Conservation (phyloP, 2,329 filamentous ascomycete species). For the Metarhizium anisopliae region DNA sequence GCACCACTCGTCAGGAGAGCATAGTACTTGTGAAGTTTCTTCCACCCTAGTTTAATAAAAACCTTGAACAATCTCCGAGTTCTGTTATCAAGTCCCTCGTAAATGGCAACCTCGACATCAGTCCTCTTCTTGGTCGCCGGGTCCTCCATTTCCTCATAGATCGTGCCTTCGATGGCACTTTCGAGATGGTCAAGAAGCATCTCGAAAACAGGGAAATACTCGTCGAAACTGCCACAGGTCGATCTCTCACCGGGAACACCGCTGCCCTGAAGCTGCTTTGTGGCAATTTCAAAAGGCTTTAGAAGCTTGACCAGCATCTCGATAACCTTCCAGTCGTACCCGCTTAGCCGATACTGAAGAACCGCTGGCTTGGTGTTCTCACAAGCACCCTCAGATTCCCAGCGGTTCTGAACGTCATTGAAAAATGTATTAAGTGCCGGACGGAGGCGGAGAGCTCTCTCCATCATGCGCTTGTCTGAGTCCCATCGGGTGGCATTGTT, state of each 20-base stretch:
- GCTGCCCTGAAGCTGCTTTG: constrained; percentile 3
- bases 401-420: not conserved
- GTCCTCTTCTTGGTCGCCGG: too few relatives aligned
- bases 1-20: too few relatives aligned
- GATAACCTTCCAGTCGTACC: constrained; percentile 1
- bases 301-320: not conserved
- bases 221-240: constrained; percentile 2
- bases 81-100: too few relatives aligned
- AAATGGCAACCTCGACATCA: too few relatives aligned
- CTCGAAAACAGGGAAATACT: constrained; percentile 4
- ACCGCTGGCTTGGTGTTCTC: not conserved
- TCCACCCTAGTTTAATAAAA: too few relatives aligned
- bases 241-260: constrained; percentile 1
- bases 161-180: too few relatives aligned
- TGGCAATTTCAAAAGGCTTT: constrained; percentile 2
- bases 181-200: constrained; percentile 4
- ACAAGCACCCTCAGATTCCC: not conserved
- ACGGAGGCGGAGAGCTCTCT: not conserved
- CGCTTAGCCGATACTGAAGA: not conserved
- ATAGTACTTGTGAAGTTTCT: too few relatives aligned
- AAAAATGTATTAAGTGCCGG: not conserved
- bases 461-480: too few relatives aligned
- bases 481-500: not conserved
- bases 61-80: too few relatives aligned
- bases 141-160: too few relatives aligned